Base-by-base conservation (phyloP, 768 basidiomycete species). In the Pleurotus sapidus region DNA sequence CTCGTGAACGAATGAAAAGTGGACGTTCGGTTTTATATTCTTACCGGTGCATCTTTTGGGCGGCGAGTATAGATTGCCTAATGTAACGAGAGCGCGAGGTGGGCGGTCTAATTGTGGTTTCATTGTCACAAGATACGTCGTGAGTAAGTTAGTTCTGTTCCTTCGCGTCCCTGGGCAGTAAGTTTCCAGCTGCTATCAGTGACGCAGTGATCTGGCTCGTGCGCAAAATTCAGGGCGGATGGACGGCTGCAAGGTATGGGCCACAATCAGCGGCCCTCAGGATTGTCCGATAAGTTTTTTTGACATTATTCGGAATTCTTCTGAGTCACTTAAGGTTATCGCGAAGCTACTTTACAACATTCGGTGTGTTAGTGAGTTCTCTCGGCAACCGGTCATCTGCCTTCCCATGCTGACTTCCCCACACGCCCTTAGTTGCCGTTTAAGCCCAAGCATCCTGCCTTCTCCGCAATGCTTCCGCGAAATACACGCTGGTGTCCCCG, bases 321-420 rank as follows among this genome's bases (percentile, higher is more conserved):
- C 30, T 34, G 9, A 8, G 30, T 54, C 39, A 15, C 8, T 38
- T 20, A 54, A 17, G 25, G 34, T 54, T 54, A 54, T 38, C 39
- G 14, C 38, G 23, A 42, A 20, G 34, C 39, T 39, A 54, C 9
- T 4, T 18, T 43, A 24, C 37, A 12, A 39, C 51, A 37, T 39
- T 54, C 39, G 42, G 38, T 14, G n/a, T 54, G 18, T 54, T 39
- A 11, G 51, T 42, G 51, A 54, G 51, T 54, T 54, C 51, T 54
- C 51, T 54, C 51, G 51, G 51, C 51, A 40, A 18, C 51, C 51
- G 51, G 51, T 54, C 51, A 54, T 54, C 39, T 54, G 51, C 24
- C 38, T 50, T 54, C 18, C 51, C 51, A 39, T 54, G 20, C 14
- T 23, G 17, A 15, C 24, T 18, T 20, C 46, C 38, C 51, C 51